Conservation (phyloP, 1,139 yeast genomes). For the Debaryomyces singareniensis region DNA sequence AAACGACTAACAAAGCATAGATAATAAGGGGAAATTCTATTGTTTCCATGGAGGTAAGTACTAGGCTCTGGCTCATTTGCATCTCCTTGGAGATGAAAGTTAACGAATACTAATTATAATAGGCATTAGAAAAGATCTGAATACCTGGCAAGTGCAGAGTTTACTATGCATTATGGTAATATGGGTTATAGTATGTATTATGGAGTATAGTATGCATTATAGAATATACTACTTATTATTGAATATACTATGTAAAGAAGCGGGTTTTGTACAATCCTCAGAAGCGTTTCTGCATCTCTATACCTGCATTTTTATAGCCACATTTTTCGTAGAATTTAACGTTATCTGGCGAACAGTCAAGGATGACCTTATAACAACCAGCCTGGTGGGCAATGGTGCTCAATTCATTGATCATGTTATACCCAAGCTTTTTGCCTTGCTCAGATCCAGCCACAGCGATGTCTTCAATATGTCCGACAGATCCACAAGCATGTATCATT, state of each 20-base stretch:
- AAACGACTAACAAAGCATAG: slow-evolving; percentile 27
- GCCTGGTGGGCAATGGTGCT: slow-evolving; percentile 48
- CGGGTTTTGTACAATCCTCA: background rate
- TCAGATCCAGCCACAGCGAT: slow-evolving; percentile 71
- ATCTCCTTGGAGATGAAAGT: background rate
- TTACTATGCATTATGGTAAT: background rate
- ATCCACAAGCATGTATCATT: slow-evolving; percentile 70
- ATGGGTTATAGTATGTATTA: no score
- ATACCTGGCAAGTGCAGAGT: background rate
- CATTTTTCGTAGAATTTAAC: slow-evolving; percentile 88
- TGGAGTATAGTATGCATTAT: no score
- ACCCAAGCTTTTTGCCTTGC: slow-evolving; percentile 83
- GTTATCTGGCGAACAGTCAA: slow-evolving; percentile 82
- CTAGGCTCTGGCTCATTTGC: background rate
- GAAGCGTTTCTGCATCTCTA: slow-evolving; percentile 55
- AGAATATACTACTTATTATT: no score
- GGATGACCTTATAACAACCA: slow-evolving; percentile 83
- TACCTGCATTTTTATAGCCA: slow-evolving; percentile 58
- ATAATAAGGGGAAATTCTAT: slow-evolving; percentile 59
- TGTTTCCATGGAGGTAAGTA: slow-evolving; percentile 49
- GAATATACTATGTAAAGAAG: no score
- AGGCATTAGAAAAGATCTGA: slow-evolving; percentile 26
- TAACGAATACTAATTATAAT: slow-evolving; percentile 14
- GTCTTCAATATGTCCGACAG: slow-evolving; percentile 93
- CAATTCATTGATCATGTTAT: slow-evolving; percentile 55